Evolutionary conservation across 768 basidiomycete genomes (phyloP), one percentile per base, ranked within the genome.

Genomic region (Tricholoma sp.): DNA sequence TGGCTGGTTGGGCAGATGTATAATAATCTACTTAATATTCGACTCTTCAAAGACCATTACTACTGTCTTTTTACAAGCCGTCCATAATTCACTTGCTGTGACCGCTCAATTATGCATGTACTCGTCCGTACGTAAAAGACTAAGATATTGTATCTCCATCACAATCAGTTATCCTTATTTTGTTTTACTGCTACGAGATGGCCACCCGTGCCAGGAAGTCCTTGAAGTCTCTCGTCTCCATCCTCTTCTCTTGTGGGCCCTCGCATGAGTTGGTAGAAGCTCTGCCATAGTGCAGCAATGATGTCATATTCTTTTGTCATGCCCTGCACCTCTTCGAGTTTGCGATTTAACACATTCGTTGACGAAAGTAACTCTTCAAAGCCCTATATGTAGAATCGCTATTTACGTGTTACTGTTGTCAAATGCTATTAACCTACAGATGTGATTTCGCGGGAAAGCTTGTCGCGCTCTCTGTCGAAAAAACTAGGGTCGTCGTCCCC

Each of bases 221-320:
- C 78, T 28, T 62, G 63, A 9, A 62, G 58, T 52, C 66, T 68
- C 55, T 76, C 73, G 31, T 75, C 77, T 53, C 60, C 66, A 54
- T 65, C 69, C 44, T 68, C 67, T 4, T 72, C 72, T 44, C 63
- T 68, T n/a, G 71, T 69, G 17, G 80, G 78, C 44, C 71, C 76
- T 24, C 79, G 79, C 89, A 92, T 92, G 61, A 93, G 75, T 56
- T 85, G 74, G 63, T 91, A 85, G 61, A 92, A 93, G 62, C 80
- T 83, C 57, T 84, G 79, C 92, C 93, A 95, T 50, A 97, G 75
- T 2, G 82, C 77, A 3, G 94, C 91, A 41, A 95, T 91, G 2
- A 89, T 94, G 51, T 88, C 83, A 68, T 96, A 94, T 76, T 95
- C 94, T 56, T 85, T 86, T 5, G 94, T 94, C 83, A 96, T 95